Conservation (phyloP, 108 stramenopile species). For the Aurantiochytrium sp. region DNA sequence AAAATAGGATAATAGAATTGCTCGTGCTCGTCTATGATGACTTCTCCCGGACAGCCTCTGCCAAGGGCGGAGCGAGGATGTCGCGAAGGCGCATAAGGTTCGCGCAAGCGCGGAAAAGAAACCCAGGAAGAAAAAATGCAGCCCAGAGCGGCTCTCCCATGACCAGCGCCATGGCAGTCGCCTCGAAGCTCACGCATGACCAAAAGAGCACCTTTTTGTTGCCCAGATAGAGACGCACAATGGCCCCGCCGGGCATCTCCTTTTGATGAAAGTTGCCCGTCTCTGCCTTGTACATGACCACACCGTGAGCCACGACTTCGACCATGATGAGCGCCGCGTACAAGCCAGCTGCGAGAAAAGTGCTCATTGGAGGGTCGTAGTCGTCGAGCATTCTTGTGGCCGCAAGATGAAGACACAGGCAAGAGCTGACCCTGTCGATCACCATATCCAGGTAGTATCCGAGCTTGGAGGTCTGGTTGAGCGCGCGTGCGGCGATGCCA, state of each 20-base stretch:
- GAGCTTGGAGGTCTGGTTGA: conserved; percentile 1
- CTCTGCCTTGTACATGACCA: conserved; percentile 11
- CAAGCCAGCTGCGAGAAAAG: neutral
- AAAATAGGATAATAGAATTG: no score
- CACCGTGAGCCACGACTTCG: neutral
- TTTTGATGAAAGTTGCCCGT: conserved; percentile 13
- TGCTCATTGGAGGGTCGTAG: neutral
- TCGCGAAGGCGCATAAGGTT: conserved; percentile 11
- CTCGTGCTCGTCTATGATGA: no score
- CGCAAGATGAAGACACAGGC: neutral
- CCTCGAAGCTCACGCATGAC: conserved; percentile 6
- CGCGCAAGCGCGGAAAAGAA: neutral
- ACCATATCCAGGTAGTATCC: conserved; percentile 7
- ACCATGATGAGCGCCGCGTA: conserved; percentile 9
- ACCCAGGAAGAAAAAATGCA: neutral
- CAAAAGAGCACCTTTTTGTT: conserved; percentile 5
- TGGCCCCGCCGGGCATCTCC: neutral
- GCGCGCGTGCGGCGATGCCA: neutral
- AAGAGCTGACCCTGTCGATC: neutral
- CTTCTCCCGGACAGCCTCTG: neutral
- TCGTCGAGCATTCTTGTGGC: neutral
- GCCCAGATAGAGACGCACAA: neutral
- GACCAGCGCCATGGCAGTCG: neutral
- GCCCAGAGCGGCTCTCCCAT: neutral
- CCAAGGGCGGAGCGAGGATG: neutral